Evolutionary conservation across 1,284 basidiomycete species (phyloP).

Genomic region (Volvariella surrecta): DNA sequence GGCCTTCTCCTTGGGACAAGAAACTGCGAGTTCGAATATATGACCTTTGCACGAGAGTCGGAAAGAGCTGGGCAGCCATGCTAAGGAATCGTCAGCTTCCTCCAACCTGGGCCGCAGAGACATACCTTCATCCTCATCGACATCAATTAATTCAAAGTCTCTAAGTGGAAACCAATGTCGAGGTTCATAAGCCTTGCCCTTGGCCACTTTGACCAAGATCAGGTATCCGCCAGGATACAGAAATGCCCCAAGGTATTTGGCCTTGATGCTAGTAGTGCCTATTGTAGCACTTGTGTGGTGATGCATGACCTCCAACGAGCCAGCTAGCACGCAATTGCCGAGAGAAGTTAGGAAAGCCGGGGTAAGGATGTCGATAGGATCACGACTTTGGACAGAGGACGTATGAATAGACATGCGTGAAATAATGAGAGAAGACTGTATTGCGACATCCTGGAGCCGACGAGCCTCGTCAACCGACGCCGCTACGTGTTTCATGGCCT

Average conservation of each 20-base stretch:
- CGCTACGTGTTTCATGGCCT: conserved; percentile 54
- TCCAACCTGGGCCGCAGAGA: conserved; percentile 10
- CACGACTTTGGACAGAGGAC: conserved; percentile 16
- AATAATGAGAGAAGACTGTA: conserved; percentile 61
- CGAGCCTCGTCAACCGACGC: conserved; percentile 56
- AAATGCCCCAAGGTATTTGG: conserved; percentile 85
- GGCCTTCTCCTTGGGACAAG: conserved; percentile 76
- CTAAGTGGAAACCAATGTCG: conserved; percentile 79
- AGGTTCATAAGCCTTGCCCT: conserved; percentile 76
- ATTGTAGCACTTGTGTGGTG: conserved; percentile 31
- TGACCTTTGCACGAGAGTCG: conserved; percentile 61
- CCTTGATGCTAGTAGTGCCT: conserved; percentile 48
- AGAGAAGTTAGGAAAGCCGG: conserved; percentile 57
- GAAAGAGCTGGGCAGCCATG: conserved; percentile 73
- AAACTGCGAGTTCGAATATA: conserved; percentile 76
- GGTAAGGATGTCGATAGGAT: conserved; percentile 27
- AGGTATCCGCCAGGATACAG: conserved; percentile 81
- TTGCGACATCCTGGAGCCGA: conserved; percentile 54
- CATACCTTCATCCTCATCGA: conserved; percentile 61
- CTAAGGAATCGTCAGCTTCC: conserved; percentile 27
- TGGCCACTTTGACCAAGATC: conserved; percentile 78
- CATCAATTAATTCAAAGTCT: conserved; percentile 65
- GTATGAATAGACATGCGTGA: conserved; percentile 47
- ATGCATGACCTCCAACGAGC: conserved; percentile 78
- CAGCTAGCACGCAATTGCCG: conserved; percentile 69